These are phyloP conservation scores for Nakazawaea sp. DNA, from an alignment of 805 yeast genomes.

Conservation along the genomic window DNA sequence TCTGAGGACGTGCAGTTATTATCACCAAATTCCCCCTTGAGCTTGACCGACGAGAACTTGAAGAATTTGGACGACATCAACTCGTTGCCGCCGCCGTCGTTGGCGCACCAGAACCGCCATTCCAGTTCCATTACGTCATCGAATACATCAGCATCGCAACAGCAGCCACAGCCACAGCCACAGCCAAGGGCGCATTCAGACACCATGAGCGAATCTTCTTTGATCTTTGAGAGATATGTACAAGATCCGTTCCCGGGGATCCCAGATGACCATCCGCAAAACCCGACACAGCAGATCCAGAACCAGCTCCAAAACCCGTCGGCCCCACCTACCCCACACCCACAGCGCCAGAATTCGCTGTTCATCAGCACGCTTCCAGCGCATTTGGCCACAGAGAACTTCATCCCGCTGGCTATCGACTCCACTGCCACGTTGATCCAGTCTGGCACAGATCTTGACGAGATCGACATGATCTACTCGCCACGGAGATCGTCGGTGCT, in stretches of 20 bases:
- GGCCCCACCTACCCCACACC: background rate
- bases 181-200: conserved; percentile 8
- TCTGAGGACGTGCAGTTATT: background rate
- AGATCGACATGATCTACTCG: conserved; percentile 39
- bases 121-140: background rate
- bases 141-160: background rate
- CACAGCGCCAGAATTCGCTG: conserved; percentile 14
- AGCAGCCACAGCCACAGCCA: background rate
- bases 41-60: conserved; percentile 11
- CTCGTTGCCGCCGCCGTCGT: conserved; percentile 8
- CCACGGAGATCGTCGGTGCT: conserved; percentile 48
- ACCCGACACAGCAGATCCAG: background rate
- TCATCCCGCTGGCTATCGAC: conserved; percentile 50
- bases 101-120: background rate
- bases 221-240: conserved; percentile 62
- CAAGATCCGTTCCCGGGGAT: conserved; percentile 39
- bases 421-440: conserved; percentile 36
- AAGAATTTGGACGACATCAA: conserved; percentile 5
- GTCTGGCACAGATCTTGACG: conserved; percentile 35
- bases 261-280: background rate
- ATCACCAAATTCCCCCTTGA: conserved; percentile 11
- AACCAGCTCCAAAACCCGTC: conserved; percentile 1
- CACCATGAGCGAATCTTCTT: conserved; percentile 26
- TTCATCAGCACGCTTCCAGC: conserved; percentile 30
- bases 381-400: conserved; percentile 39